phyloP scores from a whole-genome alignment of 1,139 yeast genomes.

The Yamadazyma atmosphaerica region DNA sequence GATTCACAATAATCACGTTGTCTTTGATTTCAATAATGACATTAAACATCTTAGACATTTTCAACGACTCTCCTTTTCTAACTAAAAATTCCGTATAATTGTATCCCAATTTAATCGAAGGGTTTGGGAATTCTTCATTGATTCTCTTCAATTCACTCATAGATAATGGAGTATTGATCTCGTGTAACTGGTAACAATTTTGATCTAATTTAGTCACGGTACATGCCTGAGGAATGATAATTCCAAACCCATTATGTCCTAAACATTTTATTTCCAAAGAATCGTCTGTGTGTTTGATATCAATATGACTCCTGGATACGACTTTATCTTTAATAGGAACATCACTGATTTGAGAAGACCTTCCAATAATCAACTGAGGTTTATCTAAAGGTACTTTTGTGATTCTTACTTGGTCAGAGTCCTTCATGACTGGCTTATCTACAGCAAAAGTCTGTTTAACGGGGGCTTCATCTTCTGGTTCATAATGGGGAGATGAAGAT shows the following conservation, averaged over 20 bases:
- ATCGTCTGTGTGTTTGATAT: slow-evolving; percentile 18
- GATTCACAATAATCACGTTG: slow-evolving; percentile 56
- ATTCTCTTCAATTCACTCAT: slow-evolving; percentile 4
- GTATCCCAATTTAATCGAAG: slow-evolving; percentile 42
- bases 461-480: slow-evolving; percentile 7
- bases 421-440: slow-evolving; percentile 12
- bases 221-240: slow-evolving; percentile 56
- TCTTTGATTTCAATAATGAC: slow-evolving; percentile 63
- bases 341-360: slow-evolving; percentile 65
- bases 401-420: slow-evolving; percentile 36
- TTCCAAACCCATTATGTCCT: slow-evolving; percentile 71
- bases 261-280: slow-evolving; percentile 51
- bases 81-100: slow-evolving; percentile 58
- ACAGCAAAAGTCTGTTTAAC: slow-evolving; percentile 16
- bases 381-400: slow-evolving; percentile 36
- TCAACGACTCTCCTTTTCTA: slow-evolving; percentile 52
- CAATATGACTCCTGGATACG: slow-evolving; percentile 69
- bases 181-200: slow-evolving; percentile 33
- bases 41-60: slow-evolving; percentile 56
- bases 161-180: slow-evolving; percentile 26
- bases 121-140: slow-evolving; percentile 13
- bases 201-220: slow-evolving; percentile 31
- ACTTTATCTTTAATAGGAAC: slow-evolving; percentile 57
- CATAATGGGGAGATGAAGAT: slow-evolving; percentile 39
- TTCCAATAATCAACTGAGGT: slow-evolving; percentile 47